A percentile compares a stretch with the other conserved stretches of the same genome.
These are phyloP conservation scores for Gryganskiella cystojenkinii DNA, from an alignment of 192 early-diverging fungal genomes.

Conservation along the genomic window DNA sequence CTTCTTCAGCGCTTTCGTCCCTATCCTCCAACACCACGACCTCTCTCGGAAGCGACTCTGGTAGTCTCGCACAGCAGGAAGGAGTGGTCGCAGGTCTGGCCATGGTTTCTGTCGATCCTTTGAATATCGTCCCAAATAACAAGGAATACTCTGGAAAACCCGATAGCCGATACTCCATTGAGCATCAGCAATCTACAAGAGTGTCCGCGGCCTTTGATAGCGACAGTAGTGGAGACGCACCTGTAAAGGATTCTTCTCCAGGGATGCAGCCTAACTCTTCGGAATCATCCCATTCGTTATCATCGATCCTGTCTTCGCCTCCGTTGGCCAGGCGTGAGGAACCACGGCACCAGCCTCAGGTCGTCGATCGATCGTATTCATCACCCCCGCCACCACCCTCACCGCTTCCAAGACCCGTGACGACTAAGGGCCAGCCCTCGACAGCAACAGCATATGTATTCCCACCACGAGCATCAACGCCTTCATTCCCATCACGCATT, in stretches of 20 bases:
- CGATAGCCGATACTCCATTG: not conserved
- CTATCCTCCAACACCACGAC: slow-evolving; percentile 2
- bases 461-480: not conserved
- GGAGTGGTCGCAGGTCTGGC: slow-evolving; percentile 10
- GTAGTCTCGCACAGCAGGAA: slow-evolving; percentile 1
- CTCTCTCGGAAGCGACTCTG: not conserved
- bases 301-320: slow-evolving; percentile 17
- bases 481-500: not conserved
- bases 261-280: slow-evolving; percentile 36
- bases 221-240: not conserved
- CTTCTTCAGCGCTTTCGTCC: slow-evolving; percentile 20
- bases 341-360: too few relatives aligned
- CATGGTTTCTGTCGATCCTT: slow-evolving; percentile 9
- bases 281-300: slow-evolving; percentile 18
- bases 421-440: not conserved
- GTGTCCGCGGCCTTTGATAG: not conserved
- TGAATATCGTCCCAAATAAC: slow-evolving; percentile 2
- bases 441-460: not conserved
- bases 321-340: slow-evolving; percentile 5
- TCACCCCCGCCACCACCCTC: not conserved
- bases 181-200: not conserved
- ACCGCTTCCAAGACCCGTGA: not conserved
- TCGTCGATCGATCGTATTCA: too few relatives aligned
- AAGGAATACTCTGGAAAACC: not conserved
- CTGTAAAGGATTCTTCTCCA: slow-evolving; percentile 7